phyloP scores from a whole-genome alignment of 306 rosid species.

The Vicia sativa region DNA sequence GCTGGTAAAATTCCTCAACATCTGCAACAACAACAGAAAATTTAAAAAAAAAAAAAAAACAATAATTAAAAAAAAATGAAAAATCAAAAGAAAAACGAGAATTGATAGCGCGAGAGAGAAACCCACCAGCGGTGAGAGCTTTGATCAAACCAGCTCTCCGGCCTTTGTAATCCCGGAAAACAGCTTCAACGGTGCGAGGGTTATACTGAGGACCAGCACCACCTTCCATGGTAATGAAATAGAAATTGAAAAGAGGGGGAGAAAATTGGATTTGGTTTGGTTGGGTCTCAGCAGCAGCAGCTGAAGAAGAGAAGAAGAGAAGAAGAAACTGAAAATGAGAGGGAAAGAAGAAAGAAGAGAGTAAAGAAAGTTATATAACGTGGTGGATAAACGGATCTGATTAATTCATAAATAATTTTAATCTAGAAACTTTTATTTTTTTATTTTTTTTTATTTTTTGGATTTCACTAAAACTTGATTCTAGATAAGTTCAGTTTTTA shows the following conservation, averaged over 20 bases:
- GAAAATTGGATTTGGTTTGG: background rate
- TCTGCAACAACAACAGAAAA: constrained; percentile 9
- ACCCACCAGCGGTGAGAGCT: constrained; percentile 25
- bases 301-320: background rate
- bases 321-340: background rate
- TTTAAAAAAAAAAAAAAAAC: background rate
- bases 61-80: background rate
- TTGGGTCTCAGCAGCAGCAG: background rate
- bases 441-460: too few species aligned
- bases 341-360: too few species aligned
- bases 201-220: background rate
- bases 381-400: too few species aligned
- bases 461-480: too few species aligned
- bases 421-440: too few species aligned
- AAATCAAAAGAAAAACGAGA: background rate
- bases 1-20: constrained; percentile 6
- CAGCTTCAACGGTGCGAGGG: constrained; percentile 1
- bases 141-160: constrained; percentile 14
- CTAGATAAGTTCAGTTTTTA: too few species aligned
- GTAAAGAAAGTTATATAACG: too few species aligned
- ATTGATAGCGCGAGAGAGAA: background rate
- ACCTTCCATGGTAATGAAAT: background rate
- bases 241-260: background rate
- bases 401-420: too few species aligned
- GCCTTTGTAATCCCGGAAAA: constrained; percentile 21